Base-by-base conservation (phyloP, 2,329 filamentous ascomycete species). In the Meredithiella fracta region DNA sequence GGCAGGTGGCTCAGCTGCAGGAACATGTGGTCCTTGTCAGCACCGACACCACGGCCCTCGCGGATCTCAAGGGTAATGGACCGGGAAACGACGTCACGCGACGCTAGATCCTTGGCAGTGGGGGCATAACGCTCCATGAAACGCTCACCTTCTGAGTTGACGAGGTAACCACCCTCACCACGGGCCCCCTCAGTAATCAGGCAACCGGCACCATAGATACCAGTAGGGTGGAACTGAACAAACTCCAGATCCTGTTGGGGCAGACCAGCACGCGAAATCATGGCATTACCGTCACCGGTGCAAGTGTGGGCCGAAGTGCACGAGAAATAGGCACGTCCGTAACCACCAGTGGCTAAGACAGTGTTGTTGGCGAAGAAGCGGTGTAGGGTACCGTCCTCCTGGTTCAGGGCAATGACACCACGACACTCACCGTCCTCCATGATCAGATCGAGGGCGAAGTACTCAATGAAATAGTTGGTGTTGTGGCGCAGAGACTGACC, bases 391-490 rank as follows among this genome's bases (percentile, higher is more conserved):
- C 92, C 92, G 67, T 98, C 92, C 73, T 98, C 91, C 74, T 96
- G 90, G 79, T 96, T 97, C 74, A 96, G 96, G 59, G 91, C 91
- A 62, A 97, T 78, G 63, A 97, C 86, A 80, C 92, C 92, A 63
- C 90, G 90, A 77, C 91, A 97, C 71, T 91, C 86, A 60, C 91
- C 91, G 65, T 94, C 86, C 73, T 96, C 85, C 92, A 97, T 97
- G 65, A 98, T 85, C 71, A 97, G 75, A 68, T 97, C 92, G 63
- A 94, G 79, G 64, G 90, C 92, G 70, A 97, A 98, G 78, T 90
- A 97, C 73, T 97, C 92, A 70, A 98, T 96, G 74, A 98, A 97
- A 79, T 96, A 98, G 77, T 96, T 96, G 67, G 91, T 96, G 78
- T 96, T 95, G 79, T 97, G 89, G 67, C 87, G 79, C 60, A 97